phyloP scores from a whole-genome alignment of 768 basidiomycete species.

The Amanita subjunquillea region DNA sequence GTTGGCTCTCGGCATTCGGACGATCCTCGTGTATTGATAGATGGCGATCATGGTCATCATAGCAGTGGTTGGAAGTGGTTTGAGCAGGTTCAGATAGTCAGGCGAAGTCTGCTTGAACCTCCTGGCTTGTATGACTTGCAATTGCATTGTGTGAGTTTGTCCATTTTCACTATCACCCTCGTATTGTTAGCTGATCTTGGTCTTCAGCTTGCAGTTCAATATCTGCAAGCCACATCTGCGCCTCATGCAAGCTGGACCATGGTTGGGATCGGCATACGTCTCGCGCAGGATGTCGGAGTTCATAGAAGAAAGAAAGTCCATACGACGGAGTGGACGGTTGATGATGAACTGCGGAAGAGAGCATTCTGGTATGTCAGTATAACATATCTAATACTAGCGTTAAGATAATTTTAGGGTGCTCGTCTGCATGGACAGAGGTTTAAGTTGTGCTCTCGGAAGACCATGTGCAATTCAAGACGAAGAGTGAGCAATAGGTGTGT shows the following conservation, averaged over 20 bases:
- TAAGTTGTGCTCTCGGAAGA: constrained; percentile 51
- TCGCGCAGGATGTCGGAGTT: constrained; percentile 72
- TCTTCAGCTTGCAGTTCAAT: constrained; percentile 40
- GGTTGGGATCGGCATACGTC: constrained; percentile 60
- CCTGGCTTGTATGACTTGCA: constrained; percentile 72
- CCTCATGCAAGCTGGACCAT: constrained; percentile 63
- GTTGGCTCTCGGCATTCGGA: constrained; percentile 48
- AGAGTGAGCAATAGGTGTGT: constrained; percentile 36
- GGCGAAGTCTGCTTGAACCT: constrained; percentile 50
- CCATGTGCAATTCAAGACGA: constrained; percentile 76
- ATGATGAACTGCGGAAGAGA: constrained; percentile 70
- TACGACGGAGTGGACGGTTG: constrained; percentile 27
- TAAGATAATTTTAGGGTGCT: constrained; percentile 33
- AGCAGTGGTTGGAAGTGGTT: constrained; percentile 60
- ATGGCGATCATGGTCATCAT: constrained; percentile 25
- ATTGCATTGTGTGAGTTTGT: constrained; percentile 36
- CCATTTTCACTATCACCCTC: not conserved
- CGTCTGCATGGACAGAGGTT: constrained; percentile 39
- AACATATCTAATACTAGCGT: not conserved
- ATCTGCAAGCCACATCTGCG: constrained; percentile 45
- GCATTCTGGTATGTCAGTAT: constrained; percentile 41
- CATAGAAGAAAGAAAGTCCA: constrained; percentile 38
- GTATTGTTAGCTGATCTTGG: not conserved
- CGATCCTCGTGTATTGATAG: constrained; percentile 43
- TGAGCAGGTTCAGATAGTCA: constrained; percentile 56